Conservation (phyloP, 768 basidiomycete genomes). For the Mrakia gelida region DNA sequence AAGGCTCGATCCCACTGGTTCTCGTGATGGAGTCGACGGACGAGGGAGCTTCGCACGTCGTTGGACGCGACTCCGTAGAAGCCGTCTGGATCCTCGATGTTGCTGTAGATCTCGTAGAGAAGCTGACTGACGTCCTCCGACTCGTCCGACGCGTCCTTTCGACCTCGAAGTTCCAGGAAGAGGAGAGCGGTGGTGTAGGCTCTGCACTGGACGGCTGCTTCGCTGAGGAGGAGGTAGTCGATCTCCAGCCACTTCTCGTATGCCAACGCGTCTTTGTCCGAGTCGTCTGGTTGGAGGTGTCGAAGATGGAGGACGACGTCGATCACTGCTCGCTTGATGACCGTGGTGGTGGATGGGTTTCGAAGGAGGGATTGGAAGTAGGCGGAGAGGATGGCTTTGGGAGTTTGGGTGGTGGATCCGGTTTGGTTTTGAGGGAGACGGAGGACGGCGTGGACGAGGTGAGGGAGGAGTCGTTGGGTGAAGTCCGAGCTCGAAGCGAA, state of each 20-base stretch:
- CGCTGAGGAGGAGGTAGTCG: constrained; percentile 66
- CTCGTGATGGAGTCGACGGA: constrained; percentile 87
- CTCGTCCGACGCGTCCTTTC: neutral
- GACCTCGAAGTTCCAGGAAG: constrained; percentile 60
- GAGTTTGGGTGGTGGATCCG: neutral
- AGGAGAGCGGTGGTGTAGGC: constrained; percentile 85
- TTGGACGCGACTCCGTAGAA: constrained; percentile 85
- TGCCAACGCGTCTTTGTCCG: constrained; percentile 40
- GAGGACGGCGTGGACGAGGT: constrained; percentile 68
- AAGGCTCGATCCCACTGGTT: constrained; percentile 89
- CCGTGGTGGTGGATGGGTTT: constrained; percentile 33
- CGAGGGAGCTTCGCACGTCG: constrained; percentile 72
- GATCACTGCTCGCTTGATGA: constrained; percentile 56
- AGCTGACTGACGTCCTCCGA: constrained; percentile 47
- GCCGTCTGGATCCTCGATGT: constrained; percentile 96
- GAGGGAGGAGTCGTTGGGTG: constrained; percentile 64
- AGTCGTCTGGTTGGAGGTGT: constrained; percentile 51
- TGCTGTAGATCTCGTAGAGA: constrained; percentile 85
- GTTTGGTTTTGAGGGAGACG: neutral
- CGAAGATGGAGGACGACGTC: constrained; percentile 77
- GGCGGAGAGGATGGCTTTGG: constrained; percentile 43
- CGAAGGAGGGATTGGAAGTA: constrained; percentile 60
- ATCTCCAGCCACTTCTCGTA: constrained; percentile 66
- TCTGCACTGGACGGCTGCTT: constrained; percentile 68
- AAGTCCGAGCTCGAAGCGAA: constrained; percentile 56